Base-by-base conservation (phyloP, 2,329 filamentous ascomycete species). In the Trichoderma breve region DNA sequence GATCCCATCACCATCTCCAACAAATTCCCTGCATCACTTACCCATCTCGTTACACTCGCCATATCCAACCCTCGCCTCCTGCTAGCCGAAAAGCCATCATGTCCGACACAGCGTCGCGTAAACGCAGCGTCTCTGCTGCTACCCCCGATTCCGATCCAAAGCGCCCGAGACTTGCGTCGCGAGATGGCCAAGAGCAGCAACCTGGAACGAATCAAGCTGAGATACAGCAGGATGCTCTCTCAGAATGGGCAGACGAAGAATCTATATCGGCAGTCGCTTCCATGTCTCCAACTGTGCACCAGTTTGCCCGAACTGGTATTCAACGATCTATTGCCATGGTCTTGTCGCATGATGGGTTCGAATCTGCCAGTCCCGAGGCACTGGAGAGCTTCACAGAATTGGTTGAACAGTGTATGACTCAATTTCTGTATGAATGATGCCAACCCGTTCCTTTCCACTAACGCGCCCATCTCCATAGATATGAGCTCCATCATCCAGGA, bases 271-370 rank as follows among this genome's bases (percentile, higher is more conserved):
- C 76, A 3, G 58, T 73, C 43, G 73, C 76, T 63, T 77, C 76
- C 12, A 71, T 73, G 65, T 71, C 75, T 3, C 77, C 78, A 15
- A 81, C 81, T 4, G 76, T 77, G 36, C 80, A 81, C 69, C 76
- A 77, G 34, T 77, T 80, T 72, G 80, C 80, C 7, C 76, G 81
- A 70, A 71, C 73, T 21, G 78, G 85, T 2, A 80, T 91, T 30
- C 84, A 85, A 60, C 85, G 88, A 65, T 86, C 88, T 12, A 86
- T 91, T 71, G 86, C 84, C 0, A 78, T 90, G 71, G 84, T 85
- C 3, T 78, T 91, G 32, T 80, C 86, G 55, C 86, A 90, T 73
- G 86, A 90, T 47, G 89, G 89, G 32, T 91, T 91, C 75, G 82
- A 86, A 34, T 81, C 83, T 30, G 85, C 88, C 15, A 85, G 82